A percentile compares a stretch with the other conserved stretches of the same genome.
Evolutionary conservation across 2,329 filamentous ascomycete genomes (phyloP).

Genomic region (Stagonosporopsis cucurbitacearum): DNA sequence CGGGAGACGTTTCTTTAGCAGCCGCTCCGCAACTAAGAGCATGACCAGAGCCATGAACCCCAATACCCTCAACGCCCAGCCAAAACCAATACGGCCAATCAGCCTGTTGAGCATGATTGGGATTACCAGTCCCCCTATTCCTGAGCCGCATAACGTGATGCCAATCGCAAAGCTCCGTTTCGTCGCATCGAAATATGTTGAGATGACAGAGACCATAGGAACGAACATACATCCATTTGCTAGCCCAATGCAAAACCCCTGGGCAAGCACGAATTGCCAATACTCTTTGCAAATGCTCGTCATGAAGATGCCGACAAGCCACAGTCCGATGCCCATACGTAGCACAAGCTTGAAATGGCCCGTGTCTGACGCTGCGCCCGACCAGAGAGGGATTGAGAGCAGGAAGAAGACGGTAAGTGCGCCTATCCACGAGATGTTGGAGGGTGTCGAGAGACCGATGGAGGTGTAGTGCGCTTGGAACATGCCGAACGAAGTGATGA

Average conservation of each 20-base stretch:
- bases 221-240: constrained; percentile 41
- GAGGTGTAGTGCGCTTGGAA: constrained; percentile 57
- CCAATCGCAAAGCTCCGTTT: constrained; percentile 65
- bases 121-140: constrained; percentile 67
- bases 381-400: constrained; percentile 54
- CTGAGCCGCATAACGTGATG: constrained; percentile 64
- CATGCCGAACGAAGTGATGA: constrained; percentile 52
- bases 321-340: constrained; percentile 49
- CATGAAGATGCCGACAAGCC: constrained; percentile 58
- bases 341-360: constrained; percentile 56
- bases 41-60: constrained; percentile 65
- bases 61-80: constrained; percentile 47
- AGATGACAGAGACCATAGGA: constrained; percentile 39
- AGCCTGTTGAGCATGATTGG: constrained; percentile 61
- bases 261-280: constrained; percentile 53
- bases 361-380: constrained; percentile 57
- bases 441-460: constrained; percentile 49
- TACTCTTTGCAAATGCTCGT: constrained; percentile 56
- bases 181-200: constrained; percentile 63
- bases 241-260: constrained; percentile 42
- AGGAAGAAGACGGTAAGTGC: constrained; percentile 57
- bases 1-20: constrained; percentile 27
- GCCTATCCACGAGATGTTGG: constrained; percentile 61
- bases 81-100: constrained; percentile 50
- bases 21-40: constrained; percentile 36